phyloP scores from a whole-genome alignment of 1,284 basidiomycete species.

The Tylopilus microsporus region DNA sequence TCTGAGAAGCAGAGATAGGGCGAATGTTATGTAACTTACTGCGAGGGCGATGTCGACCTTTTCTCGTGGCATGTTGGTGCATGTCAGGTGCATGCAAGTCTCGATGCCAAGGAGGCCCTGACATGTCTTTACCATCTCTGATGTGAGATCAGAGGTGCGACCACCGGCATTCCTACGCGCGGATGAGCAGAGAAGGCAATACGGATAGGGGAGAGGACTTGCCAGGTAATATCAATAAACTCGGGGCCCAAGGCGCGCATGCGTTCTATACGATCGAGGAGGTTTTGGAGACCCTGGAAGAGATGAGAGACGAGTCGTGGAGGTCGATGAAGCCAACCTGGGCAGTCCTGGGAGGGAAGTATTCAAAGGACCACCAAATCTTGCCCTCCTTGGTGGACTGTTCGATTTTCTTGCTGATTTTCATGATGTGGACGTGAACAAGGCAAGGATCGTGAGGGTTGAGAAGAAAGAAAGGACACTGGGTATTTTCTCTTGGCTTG shows the following conservation, averaged over 20 bases:
- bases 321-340: slow-evolving; percentile 41
- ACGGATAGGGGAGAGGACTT: slow-evolving; percentile 21
- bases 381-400: slow-evolving; percentile 78
- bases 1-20: slow-evolving; percentile 12
- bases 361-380: slow-evolving; percentile 95
- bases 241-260: slow-evolving; percentile 95
- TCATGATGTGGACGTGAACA: slow-evolving; percentile 60
- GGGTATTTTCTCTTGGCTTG: slow-evolving; percentile 27
- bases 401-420: slow-evolving; percentile 86
- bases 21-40: slow-evolving; percentile 45
- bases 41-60: slow-evolving; percentile 88
- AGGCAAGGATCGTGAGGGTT: slow-evolving; percentile 17
- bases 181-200: slow-evolving; percentile 3
- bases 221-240: slow-evolving; percentile 98
- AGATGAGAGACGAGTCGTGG: not conserved
- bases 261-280: slow-evolving; percentile 94
- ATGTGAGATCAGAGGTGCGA: slow-evolving; percentile 86
- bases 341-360: slow-evolving; percentile 91
- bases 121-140: slow-evolving; percentile 95
- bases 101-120: slow-evolving; percentile 90
- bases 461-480: slow-evolving; percentile 13
- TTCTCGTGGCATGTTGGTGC: slow-evolving; percentile 94
- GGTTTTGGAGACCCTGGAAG: slow-evolving; percentile 82
- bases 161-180: slow-evolving; percentile 86
- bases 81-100: slow-evolving; percentile 98